Conservation (phyloP, 176 grass and related monocot species). For the Eremochloa ophiuroides region DNA sequence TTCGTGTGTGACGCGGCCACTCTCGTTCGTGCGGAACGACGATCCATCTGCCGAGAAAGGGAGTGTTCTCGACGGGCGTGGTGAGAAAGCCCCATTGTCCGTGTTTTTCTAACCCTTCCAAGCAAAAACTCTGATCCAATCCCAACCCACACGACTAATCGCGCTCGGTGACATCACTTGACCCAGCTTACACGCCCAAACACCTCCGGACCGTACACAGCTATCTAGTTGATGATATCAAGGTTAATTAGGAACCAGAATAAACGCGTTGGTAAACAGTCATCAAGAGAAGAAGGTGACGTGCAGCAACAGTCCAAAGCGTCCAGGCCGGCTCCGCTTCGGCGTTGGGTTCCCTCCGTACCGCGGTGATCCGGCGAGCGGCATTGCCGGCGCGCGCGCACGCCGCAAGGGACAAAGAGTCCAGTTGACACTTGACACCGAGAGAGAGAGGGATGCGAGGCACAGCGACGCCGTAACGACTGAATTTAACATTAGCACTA, state of each 20-base stretch:
- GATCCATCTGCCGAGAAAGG: background rate
- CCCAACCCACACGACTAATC: background rate
- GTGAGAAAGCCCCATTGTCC: background rate
- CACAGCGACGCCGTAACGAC: constrained; percentile 22
- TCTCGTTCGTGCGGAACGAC: background rate
- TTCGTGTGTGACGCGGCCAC: background rate
- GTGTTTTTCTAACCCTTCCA: constrained; percentile 19
- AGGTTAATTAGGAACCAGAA: background rate
- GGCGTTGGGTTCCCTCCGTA: background rate
- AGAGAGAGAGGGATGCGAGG: background rate
- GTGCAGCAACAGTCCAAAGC: background rate
- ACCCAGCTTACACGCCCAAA: background rate
- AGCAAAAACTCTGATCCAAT: constrained; percentile 20
- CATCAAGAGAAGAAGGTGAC: background rate
- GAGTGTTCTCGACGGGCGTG: background rate
- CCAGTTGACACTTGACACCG: background rate
- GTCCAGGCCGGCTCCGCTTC: background rate
- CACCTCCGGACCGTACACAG: background rate
- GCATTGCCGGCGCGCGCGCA: background rate
- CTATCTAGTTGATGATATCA: background rate
- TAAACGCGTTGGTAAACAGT: background rate
- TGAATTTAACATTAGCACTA: background rate
- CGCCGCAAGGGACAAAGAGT: background rate
- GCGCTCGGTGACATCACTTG: background rate
- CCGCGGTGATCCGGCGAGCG: background rate